phyloP scores from a whole-genome alignment of 78 protist species.

The slime mould (Dictyostelium discoideum) region DNA sequence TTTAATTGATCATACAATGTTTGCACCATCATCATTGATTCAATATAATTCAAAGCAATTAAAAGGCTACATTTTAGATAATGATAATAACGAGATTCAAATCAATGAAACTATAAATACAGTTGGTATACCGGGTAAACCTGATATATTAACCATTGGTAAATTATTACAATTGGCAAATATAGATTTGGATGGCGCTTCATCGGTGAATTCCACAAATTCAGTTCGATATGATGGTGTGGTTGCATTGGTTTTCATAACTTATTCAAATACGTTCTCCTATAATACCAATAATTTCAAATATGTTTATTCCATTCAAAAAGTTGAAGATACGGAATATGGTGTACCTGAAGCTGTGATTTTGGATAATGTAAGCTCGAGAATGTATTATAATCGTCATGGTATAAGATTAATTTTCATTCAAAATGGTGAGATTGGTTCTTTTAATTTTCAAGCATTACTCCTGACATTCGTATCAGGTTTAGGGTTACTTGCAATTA shows the following conservation, averaged over 20 bases:
- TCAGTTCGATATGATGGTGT: conserved; percentile 61
- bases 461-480: conserved; percentile 34
- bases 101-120: neutral
- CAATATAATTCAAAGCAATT: conserved; percentile 42
- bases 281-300: conserved; percentile 19
- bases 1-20: conserved; percentile 66
- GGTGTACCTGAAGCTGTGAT: conserved; percentile 30
- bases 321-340: conserved; percentile 14
- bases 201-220: neutral
- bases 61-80: conserved; percentile 9
- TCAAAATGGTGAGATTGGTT: conserved; percentile 73
- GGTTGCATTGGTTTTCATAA: conserved; percentile 27
- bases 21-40: conserved; percentile 20
- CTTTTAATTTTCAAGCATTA: conserved; percentile 52
- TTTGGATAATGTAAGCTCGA: neutral
- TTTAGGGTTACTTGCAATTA: conserved; percentile 41
- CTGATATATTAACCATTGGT: conserved; percentile 36
- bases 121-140: conserved; percentile 37
- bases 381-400: conserved; percentile 52
- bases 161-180: neutral
- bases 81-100: conserved; percentile 27
- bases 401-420: conserved; percentile 63
- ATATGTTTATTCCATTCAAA: conserved; percentile 10
- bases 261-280: conserved; percentile 48
- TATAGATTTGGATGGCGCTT: conserved; percentile 17